phyloP scores from a whole-genome alignment of 75 land plant species.

The Picea glauca region DNA sequence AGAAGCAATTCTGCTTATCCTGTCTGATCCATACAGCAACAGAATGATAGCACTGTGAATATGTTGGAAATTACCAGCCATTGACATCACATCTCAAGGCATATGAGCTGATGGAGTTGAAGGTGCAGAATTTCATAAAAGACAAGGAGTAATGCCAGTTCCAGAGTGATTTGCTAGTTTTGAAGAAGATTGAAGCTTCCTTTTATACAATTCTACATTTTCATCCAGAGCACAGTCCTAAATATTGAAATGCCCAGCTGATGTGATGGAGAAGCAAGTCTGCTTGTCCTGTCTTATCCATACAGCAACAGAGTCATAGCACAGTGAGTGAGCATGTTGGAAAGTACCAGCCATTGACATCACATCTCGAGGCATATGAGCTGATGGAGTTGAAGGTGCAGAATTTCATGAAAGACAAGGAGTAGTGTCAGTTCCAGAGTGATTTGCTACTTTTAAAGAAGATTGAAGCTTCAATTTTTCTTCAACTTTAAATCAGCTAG shows the following conservation, averaged over 20 bases:
- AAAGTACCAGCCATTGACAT: conserved; percentile 75
- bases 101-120: conserved; percentile 99
- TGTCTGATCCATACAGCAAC: conserved; percentile 81
- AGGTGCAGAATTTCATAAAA: conserved; percentile 89
- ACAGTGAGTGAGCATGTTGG: conserved; percentile 66
- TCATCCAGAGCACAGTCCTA: too few relatives aligned
- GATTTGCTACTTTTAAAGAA: conserved; percentile 98
- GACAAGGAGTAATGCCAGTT: conserved; percentile 84
- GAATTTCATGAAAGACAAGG: conserved; percentile 89
- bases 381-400: conserved; percentile 95
- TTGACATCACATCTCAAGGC: conserved; percentile 93
- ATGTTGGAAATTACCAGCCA: conserved; percentile 69
- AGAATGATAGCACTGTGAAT: conserved; percentile 76
- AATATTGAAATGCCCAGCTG: conserved; percentile 43
- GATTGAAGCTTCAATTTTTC: conserved; percentile 87
- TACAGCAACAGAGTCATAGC: conserved; percentile 84
- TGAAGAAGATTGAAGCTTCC: too few relatives aligned
- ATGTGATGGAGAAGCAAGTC: conserved; percentile 82
- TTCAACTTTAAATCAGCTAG: conserved; percentile 40
- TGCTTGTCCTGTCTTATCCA: conserved; percentile 64
- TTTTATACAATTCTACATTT: too few relatives aligned
- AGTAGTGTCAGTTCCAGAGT: conserved; percentile 93
- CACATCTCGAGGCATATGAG: conserved; percentile 96
- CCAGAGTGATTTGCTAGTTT: conserved; percentile 89
- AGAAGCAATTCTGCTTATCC: conserved; percentile 55